phyloP scores from a whole-genome alignment of 352 stramenopile species.

The Phytopythium cucurbitacearum region DNA sequence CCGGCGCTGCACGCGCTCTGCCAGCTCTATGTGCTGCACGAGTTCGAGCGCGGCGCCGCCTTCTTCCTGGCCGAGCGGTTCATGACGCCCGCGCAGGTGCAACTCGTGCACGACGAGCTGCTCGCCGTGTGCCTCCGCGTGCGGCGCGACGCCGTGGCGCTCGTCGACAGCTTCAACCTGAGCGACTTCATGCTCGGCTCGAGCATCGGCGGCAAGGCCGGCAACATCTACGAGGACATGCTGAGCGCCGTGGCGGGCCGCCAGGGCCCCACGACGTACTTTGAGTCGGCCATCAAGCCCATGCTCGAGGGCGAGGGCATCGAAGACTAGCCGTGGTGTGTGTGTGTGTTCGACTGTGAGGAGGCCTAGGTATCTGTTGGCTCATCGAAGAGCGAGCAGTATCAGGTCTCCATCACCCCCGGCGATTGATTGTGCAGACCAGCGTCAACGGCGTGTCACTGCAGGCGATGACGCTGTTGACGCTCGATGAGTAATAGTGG shows the following conservation, averaged over 20 bases:
- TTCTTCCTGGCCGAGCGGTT: slow-evolving; percentile 63
- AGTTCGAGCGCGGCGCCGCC: slow-evolving; percentile 49
- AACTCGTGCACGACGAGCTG: slow-evolving; percentile 39
- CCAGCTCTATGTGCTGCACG: slow-evolving; percentile 70
- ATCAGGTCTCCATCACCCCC: too few species aligned
- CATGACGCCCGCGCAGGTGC: slow-evolving; percentile 45
- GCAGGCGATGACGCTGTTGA: too few species aligned
- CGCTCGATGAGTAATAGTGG: not conserved
- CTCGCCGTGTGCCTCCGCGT: slow-evolving; percentile 39
- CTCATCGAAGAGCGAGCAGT: not conserved
- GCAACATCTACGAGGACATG: slow-evolving; percentile 71
- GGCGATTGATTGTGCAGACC: too few species aligned
- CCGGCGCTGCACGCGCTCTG: slow-evolving; percentile 59
- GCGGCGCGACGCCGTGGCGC: slow-evolving; percentile 53
- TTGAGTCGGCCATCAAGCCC: slow-evolving; percentile 48
- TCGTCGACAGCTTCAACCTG: slow-evolving; percentile 77
- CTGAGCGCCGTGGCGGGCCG: slow-evolving; percentile 37
- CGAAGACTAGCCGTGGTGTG: slow-evolving; percentile 7
- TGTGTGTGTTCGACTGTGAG: not conserved
- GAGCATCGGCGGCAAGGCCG: slow-evolving; percentile 51
- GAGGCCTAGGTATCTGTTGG: not conserved
- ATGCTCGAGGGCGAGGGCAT: slow-evolving; percentile 51
- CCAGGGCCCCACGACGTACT: slow-evolving; percentile 46
- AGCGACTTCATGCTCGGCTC: slow-evolving; percentile 71
- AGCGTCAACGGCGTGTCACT: too few species aligned